phyloP scores from a whole-genome alignment of 2,329 filamentous ascomycete genomes.

The Sclerotiophoma versabilis region DNA sequence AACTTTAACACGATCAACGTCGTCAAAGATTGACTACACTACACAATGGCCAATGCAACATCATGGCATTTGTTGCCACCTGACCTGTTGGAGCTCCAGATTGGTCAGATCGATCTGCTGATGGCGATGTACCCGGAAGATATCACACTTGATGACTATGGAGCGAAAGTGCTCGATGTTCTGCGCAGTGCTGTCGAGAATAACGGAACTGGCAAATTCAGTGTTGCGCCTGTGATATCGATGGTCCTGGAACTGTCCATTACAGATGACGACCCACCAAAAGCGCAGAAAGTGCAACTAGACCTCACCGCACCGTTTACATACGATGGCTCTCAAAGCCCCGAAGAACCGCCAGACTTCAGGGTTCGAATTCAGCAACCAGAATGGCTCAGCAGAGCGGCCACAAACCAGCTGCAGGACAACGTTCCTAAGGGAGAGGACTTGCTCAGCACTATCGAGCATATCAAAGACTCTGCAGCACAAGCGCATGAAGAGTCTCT shows the following conservation, averaged over 20 bases:
- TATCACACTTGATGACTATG: conserved; percentile 18
- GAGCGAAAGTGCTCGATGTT: conserved; percentile 14
- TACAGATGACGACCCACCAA: not conserved
- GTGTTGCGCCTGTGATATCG: conserved; percentile 17
- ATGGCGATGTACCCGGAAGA: conserved; percentile 41
- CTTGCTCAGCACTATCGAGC: conserved; percentile 31
- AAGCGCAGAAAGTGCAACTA: conserved; percentile 17
- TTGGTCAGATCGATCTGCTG: conserved; percentile 39
- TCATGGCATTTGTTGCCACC: conserved; percentile 30
- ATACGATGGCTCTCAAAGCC: conserved; percentile 7
- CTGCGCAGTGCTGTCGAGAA: conserved; percentile 16
- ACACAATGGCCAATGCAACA: not conserved
- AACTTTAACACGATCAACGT: not conserved
- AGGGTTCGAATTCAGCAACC: conserved; percentile 36
- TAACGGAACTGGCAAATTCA: not conserved
- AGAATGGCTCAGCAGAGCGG: conserved; percentile 32
- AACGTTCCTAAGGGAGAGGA: conserved; percentile 17
- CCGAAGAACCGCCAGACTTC: conserved; percentile 27
- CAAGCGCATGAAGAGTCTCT: not conserved
- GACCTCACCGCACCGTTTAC: conserved; percentile 32
- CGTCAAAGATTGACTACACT: not conserved
- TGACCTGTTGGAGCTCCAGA: conserved; percentile 36
- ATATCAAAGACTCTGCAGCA: conserved; percentile 28
- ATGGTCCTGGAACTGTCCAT: conserved; percentile 19
- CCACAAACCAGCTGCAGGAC: conserved; percentile 25